phyloP scores from a whole-genome alignment of 1,284 basidiomycete genomes.

The Leccinum proliferum region DNA sequence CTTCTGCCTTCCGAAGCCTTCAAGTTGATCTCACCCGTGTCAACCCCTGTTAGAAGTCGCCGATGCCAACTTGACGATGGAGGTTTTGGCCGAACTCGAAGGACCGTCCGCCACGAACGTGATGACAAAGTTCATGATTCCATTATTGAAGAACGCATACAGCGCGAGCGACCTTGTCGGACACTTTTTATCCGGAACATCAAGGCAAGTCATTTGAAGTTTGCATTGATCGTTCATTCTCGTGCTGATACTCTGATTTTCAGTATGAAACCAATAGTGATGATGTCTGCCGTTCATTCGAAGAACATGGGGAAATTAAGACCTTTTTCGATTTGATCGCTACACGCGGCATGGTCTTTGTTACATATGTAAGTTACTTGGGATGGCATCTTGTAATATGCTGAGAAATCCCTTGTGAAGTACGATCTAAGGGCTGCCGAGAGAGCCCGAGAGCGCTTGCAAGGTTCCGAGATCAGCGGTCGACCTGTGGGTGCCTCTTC shows the following conservation, averaged over 20 bases:
- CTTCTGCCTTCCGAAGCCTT: constrained; percentile 31
- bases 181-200: constrained; percentile 97
- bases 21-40: constrained; percentile 46
- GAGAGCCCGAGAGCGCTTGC: constrained; percentile 81
- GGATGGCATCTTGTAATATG: constrained; percentile 1
- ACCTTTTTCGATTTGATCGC: constrained; percentile 94
- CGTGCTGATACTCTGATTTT: constrained; percentile 15
- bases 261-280: constrained; percentile 90
- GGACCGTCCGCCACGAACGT: constrained; percentile 54
- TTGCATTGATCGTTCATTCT: constrained; percentile 6
- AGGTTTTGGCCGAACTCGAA: constrained; percentile 45
- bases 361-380: constrained; percentile 83
- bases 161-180: constrained; percentile 89
- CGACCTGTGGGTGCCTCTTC: constrained; percentile 61
- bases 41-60: constrained; percentile 53
- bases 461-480: constrained; percentile 80
- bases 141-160: constrained; percentile 85
- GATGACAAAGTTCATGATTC: constrained; percentile 82
- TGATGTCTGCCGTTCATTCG: constrained; percentile 81
- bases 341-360: constrained; percentile 95
- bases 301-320: constrained; percentile 91
- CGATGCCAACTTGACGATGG: constrained; percentile 50
- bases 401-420: constrained; percentile 36
- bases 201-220: constrained; percentile 62
- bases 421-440: constrained; percentile 91